Conservation (phyloP, 179 eudicot genomes). For the Drosera spatulata region DNA sequence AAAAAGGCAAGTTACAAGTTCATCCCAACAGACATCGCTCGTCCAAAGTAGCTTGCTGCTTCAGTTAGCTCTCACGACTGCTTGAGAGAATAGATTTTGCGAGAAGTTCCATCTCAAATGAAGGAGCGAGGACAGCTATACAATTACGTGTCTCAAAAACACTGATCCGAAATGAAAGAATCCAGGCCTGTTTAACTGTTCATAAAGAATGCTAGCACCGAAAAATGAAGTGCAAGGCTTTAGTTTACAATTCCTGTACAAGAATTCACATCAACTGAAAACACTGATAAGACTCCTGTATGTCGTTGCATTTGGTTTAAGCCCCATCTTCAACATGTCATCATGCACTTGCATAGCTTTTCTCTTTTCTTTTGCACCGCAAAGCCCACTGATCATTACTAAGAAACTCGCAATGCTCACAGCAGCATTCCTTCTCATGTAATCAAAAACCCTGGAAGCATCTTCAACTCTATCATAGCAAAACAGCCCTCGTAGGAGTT, state of each 20-base stretch:
- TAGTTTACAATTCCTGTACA: neutral
- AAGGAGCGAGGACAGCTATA: no score
- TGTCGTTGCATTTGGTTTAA: slow-evolving; percentile 51
- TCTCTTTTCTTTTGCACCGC: slow-evolving; percentile 52
- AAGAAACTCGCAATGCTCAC: slow-evolving; percentile 49
- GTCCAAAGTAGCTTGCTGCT: no score
- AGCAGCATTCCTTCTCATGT: slow-evolving; percentile 44
- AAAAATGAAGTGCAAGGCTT: no score
- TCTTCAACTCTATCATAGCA: slow-evolving; percentile 43
- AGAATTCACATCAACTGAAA: slow-evolving; percentile 28
- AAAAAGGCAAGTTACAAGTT: no score
- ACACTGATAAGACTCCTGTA: slow-evolving; percentile 59
- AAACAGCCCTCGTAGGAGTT: slow-evolving; percentile 45
- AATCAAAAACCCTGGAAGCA: slow-evolving; percentile 44
- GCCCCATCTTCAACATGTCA: slow-evolving; percentile 78
- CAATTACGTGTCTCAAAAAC: no score
- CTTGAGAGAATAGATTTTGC: no score
- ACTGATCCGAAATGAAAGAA: no score
- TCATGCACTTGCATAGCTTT: slow-evolving; percentile 83
- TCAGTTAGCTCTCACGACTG: no score
- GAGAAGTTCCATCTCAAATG: no score
- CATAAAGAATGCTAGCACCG: no score
- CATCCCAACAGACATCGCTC: no score
- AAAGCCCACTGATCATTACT: slow-evolving; percentile 57
- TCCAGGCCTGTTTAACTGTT: no score